Percentiles rank a stretch among this genome's conserved stretches.
phyloP scores from a whole-genome alignment of 1,284 basidiomycete species.

The Tetrapyrgos nigripes region DNA sequence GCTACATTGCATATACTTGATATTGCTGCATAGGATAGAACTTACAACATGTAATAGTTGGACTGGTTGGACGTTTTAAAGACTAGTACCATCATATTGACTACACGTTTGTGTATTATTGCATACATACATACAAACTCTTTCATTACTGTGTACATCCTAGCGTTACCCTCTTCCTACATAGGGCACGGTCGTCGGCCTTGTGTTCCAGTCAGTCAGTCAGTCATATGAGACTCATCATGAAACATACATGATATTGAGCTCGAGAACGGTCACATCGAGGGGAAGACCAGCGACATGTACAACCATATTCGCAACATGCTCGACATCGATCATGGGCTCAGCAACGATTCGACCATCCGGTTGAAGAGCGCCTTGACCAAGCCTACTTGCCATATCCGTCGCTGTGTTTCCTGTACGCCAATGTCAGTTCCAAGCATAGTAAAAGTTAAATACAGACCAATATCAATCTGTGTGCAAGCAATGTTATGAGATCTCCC shows the following conservation, averaged over 20 bases:
- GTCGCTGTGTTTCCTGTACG: slow-evolving; percentile 71
- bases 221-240: not conserved
- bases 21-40: not conserved
- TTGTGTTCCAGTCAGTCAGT: not conserved
- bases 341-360: slow-evolving; percentile 68
- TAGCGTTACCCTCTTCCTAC: slow-evolving; percentile 16
- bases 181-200: slow-evolving; percentile 15
- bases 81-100: not conserved
- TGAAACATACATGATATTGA: slow-evolving; percentile 74
- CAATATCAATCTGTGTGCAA: slow-evolving; percentile 84
- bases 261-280: slow-evolving; percentile 72
- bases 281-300: slow-evolving; percentile 74
- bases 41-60: not conserved
- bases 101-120: not conserved
- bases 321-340: slow-evolving; percentile 66
- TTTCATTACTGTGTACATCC: not conserved
- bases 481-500: slow-evolving; percentile 77
- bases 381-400: slow-evolving; percentile 53
- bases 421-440: not conserved
- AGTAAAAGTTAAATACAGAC: slow-evolving; percentile 35
- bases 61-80: not conserved
- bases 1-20: not conserved
- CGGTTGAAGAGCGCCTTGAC: slow-evolving; percentile 66
- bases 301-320: slow-evolving; percentile 76
- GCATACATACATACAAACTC: not conserved